Evolutionary conservation across 495 filamentous ascomycete genomes (phyloP), one percentile per base, ranked within the genome.

Genomic region (Wilcoxina mikolae): DNA sequence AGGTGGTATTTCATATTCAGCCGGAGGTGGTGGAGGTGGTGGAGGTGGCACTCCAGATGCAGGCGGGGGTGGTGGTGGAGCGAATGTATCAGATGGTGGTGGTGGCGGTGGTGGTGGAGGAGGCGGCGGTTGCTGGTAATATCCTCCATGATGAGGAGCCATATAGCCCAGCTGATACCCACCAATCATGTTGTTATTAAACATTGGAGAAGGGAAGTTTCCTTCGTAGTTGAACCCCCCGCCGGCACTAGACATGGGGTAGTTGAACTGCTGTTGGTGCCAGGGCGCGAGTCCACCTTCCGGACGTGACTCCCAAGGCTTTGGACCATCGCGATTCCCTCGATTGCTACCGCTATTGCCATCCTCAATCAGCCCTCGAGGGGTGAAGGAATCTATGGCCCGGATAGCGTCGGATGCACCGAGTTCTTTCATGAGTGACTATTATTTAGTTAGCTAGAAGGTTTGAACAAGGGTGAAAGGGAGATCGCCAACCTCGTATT

Each of bases 401-500:
- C 76, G 74, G 23, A 73, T 73, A 48, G 78, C 68, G 22, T 66
- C 73, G 60, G 78, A 80, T 42, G 85, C 87, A 61, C 83, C 85
- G 56, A 96, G 74, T 74, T 95, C 90, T 75, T 87, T 80, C 86
- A 96, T 91, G 65, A 96, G 85, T 83, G 88, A 82, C 85, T 91
- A 62, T 10, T 54, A 57, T 43, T 5, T 26, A n/a, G 66, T 76
- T 64, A 74, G 68, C 66, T 53, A 23, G 10, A 35, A n/a, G 33
- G 18, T 54, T 27, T 11, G 43, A 29, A 28, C 39, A 22, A 53
- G 24, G 28, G 47, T 26, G 25, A n/a, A 15, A 18, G 5, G 12
- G 18, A 23, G 29, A 22, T 12, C 28, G 66, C 80, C 65, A 78
- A 89, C 85, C 78, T 95, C 86, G 67, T 93, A 89, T 71, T 95